Base-by-base conservation (phyloP, 2,329 filamentous ascomycete genomes). In the Passalora sequoiae region DNA sequence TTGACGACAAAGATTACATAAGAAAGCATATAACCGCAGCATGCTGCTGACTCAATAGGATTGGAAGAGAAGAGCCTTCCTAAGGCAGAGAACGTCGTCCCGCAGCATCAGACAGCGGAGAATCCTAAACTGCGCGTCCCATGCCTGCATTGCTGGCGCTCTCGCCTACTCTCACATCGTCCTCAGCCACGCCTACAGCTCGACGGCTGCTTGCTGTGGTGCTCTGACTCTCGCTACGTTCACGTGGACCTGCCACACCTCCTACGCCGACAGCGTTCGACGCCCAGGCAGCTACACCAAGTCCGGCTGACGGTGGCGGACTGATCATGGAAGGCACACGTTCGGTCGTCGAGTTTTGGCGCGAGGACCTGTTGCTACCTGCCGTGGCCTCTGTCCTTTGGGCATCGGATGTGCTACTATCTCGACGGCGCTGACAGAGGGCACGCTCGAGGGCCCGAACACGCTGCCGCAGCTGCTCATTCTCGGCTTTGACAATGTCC, bases 401-500 rank as follows among this genome's bases (percentile, higher is more conserved):
- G 7, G 44, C 43, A 20, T 63, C 37, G 49, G 66, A 55, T 59
- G 59, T 54, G 37, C 58, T 60, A 43, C 53, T 58, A 38, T 60
- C 56, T 4, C 60, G 52, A 31, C 63, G 47, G 6, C 60, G 61
- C 49, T 44, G 48, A 47, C 55, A 62, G 44, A 73, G 60, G 46
- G 64, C 61, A 20, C 66, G 62, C 51, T 74, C 71, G 38, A 74
- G 51, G 40, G 70, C 66, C 39, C 68, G 61, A n/a, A 74, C 71
- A 42, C 69, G 63, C 51, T 69, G 65, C 49, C 70, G 68, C 45
- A 74, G 54, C 27, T 56, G 49, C 36, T 73, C 71, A 57, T 74
- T 74, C 59, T 74, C 71, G 32, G 60, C 60, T 60, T 73, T 73
- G 25, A 70, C 71, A 39, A 69, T 66, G 49, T 74, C 71, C 42